A percentile compares a stretch with the other conserved stretches of the same genome.
phyloP scores from a whole-genome alignment of 129 eudicot genomes.

The Centrapalus pauciflorus region DNA sequence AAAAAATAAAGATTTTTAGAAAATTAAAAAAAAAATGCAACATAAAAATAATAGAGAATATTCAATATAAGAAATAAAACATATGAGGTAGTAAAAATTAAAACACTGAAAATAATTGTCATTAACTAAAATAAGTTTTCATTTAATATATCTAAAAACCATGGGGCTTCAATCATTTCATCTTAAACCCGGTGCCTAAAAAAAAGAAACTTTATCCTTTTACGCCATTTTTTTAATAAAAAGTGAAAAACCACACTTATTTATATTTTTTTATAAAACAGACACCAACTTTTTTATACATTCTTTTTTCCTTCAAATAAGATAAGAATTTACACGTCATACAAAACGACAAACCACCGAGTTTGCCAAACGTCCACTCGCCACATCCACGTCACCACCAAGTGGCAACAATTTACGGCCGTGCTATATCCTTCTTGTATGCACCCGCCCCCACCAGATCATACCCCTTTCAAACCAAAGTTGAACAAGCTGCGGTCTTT shows the following conservation, averaged over 20 bases:
- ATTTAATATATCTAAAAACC: too few species aligned
- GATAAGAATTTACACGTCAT: conserved; percentile 34
- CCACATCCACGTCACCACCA: background rate
- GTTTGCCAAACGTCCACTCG: conserved; percentile 7
- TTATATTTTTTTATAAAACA: background rate
- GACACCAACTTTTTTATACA: conserved; percentile 15
- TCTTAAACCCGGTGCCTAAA: background rate
- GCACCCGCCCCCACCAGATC: conserved; percentile 9
- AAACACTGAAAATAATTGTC: too few species aligned
- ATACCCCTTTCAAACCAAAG: conserved; percentile 44
- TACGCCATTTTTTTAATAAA: background rate
- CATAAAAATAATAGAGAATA: too few species aligned
- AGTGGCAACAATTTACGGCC: conserved; percentile 15
- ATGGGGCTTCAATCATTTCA: background rate
- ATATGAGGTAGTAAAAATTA: too few species aligned
- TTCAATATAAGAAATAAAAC: too few species aligned
- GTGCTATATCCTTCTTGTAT: background rate
- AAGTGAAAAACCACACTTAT: conserved; percentile 22
- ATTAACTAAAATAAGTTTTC: too few species aligned
- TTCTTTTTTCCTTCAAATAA: background rate
- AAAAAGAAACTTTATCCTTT: background rate
- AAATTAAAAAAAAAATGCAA: too few species aligned
- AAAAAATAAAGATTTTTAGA: too few species aligned
- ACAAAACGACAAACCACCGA: conserved; percentile 35
- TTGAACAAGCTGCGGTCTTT: conserved; percentile 38